A percentile compares a stretch with the other conserved stretches of the same genome.
Evolutionary conservation across 495 filamentous ascomycete genomes (phyloP).

Genomic region (Polyplosphaeria fusca): DNA sequence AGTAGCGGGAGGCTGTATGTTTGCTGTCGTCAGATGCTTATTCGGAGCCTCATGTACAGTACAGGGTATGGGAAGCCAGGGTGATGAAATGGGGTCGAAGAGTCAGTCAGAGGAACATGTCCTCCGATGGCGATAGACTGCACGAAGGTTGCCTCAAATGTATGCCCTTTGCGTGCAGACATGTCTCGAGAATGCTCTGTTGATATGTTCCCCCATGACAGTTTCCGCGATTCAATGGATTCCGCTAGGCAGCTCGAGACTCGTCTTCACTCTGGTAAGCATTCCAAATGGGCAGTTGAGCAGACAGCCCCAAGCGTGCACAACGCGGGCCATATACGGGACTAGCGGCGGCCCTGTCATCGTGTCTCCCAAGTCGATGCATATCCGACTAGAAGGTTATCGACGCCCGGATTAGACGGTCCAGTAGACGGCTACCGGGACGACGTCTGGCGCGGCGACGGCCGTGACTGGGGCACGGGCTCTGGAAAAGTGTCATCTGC

Average conservation of each 20-base stretch:
- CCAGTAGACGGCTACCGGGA: neutral
- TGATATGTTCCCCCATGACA: neutral
- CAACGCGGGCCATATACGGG: constrained; percentile 18
- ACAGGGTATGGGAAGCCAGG: constrained; percentile 4
- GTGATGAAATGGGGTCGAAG: constrained; percentile 1
- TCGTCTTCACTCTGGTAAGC: constrained; percentile 16
- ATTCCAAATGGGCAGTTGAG: constrained; percentile 15
- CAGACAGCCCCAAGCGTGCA: constrained; percentile 6
- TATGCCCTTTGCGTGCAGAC: too few relatives aligned
- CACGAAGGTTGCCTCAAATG: too few relatives aligned
- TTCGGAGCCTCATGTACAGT: constrained; percentile 27
- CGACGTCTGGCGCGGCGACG: constrained; percentile 5
- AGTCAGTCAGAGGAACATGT: neutral
- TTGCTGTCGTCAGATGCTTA: constrained; percentile 35
- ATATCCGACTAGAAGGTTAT: neutral
- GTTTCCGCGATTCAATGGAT: neutral
- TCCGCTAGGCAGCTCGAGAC: neutral
- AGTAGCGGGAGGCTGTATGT: constrained; percentile 11
- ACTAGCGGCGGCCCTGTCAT: constrained; percentile 9
- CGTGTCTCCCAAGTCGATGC: neutral
- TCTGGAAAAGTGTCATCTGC: constrained; percentile 9
- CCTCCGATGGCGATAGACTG: constrained; percentile 8
- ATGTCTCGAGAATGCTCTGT: too few relatives aligned
- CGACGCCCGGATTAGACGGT: constrained; percentile 11
- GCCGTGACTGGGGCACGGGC: constrained; percentile 7